Conservation (phyloP, 257 asterid species). For the Forsythia suspensa region DNA sequence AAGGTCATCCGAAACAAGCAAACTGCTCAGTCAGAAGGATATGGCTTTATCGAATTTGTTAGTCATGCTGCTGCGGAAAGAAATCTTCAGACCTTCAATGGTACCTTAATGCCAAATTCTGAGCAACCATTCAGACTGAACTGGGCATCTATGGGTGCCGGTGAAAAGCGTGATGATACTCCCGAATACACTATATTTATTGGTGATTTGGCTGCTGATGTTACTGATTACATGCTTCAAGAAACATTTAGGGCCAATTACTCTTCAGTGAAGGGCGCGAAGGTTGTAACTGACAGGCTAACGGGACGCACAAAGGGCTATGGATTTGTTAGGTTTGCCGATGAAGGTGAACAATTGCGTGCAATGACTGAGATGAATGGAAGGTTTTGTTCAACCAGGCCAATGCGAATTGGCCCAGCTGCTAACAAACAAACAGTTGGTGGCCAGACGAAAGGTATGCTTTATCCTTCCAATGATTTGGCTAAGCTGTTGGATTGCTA, state of each 20-base stretch:
- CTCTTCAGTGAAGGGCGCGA: slow-evolving; percentile 81
- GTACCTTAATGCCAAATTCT: slow-evolving; percentile 67
- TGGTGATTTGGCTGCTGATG: slow-evolving; percentile 96
- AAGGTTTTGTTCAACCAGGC: slow-evolving; percentile 82
- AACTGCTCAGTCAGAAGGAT: slow-evolving; percentile 76
- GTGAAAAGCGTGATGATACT: slow-evolving; percentile 83
- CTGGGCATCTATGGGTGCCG: slow-evolving; percentile 97
- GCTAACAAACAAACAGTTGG: slow-evolving; percentile 75
- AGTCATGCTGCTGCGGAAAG: slow-evolving; percentile 91
- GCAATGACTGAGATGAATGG: slow-evolving; percentile 98
- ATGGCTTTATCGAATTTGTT: slow-evolving; percentile 80
- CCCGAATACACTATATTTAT: slow-evolving; percentile 83
- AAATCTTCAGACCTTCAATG: slow-evolving; percentile 64
- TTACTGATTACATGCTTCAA: slow-evolving; percentile 84
- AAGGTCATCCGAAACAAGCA: slow-evolving; percentile 90
- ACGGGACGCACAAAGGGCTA: slow-evolving; percentile 92
- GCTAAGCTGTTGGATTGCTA: slow-evolving; percentile 21
- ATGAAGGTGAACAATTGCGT: slow-evolving; percentile 79
- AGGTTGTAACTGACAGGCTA: slow-evolving; percentile 80
- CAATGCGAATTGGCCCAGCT: slow-evolving; percentile 94
- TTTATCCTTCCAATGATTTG: not conserved
- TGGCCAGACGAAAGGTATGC: slow-evolving; percentile 70
- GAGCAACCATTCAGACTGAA: slow-evolving; percentile 80
- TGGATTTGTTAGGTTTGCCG: slow-evolving; percentile 85
- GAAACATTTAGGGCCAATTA: slow-evolving; percentile 81